Base-by-base conservation (phyloP, 2,329 filamentous ascomycete species). In the Sphaerostilbella broomeana region DNA sequence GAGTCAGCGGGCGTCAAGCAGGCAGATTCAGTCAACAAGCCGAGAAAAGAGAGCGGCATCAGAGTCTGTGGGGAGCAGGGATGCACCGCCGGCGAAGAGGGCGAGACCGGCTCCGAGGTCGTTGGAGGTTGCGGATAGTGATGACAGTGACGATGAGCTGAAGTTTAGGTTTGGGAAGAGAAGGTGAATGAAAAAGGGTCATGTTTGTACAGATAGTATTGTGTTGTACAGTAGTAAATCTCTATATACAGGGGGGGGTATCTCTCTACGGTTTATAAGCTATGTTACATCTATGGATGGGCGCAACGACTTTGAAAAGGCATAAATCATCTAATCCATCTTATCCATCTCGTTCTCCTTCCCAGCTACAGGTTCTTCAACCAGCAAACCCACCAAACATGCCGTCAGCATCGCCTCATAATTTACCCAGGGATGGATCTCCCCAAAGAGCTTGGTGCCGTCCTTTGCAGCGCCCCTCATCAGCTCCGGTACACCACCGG, bases 401-500 rank as follows among this genome's bases (percentile, higher is more conserved):
- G 70, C 70, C 19, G 70, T 63, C 43, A 84, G 57, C 80, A 84
- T 84, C 3, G 75, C 76, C 62, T 84, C 79, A 53, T 79, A 82
- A 58, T 84, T 84, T 18, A 84, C 80, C 80, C 80, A 84, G 2
- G 79, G 75, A 55, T 84, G 80, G 7, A 82, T 68, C 61, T 83
- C 76, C 7, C 72, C 75, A 59, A 84, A 84, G 42, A 84, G 52
- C 54, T 67, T 69, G 2, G 73, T 80, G 24, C 73, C 79, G 54
- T 84, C 79, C 41, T 70, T 64, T 1, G 70, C 80, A 0, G 80
- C 80, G 22, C 69, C 72, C 21, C 76, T 67, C 59, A 84, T 62
- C 46, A 92, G 60, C 63, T 94, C 85, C 4, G 79, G 77, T 51
- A 82, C 77, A 7, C 86, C 92, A 16, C 92, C 92, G 0, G 92